phyloP scores from a whole-genome alignment of 164 flowering plant genomes.

The Annona cherimola region DNA sequence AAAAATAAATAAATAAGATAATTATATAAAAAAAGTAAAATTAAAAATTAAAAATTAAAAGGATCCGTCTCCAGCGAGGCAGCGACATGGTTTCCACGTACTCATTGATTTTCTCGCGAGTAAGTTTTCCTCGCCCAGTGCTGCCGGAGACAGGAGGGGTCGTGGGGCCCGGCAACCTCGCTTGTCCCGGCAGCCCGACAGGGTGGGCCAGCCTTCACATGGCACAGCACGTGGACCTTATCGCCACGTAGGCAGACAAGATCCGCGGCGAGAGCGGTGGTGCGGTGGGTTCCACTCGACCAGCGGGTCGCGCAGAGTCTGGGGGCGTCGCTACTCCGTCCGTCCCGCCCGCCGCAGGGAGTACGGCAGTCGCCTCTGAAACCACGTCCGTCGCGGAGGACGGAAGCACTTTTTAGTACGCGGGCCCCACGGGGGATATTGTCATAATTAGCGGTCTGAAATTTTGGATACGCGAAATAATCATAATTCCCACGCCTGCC shows the following conservation, averaged over 20 bases:
- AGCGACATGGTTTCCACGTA: too few relatives aligned
- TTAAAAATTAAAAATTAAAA: too few relatives aligned
- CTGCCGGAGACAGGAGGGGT: constrained; percentile 4
- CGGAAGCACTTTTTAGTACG: too few relatives aligned
- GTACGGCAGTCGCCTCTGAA: background rate
- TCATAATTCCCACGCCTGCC: constrained; percentile 7
- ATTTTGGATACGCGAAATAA: constrained; percentile 6
- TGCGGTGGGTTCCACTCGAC: constrained; percentile 7
- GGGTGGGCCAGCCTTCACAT: constrained; percentile 16
- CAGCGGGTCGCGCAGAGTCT: too few relatives aligned
- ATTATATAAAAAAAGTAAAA: too few relatives aligned
- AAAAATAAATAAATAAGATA: too few relatives aligned
- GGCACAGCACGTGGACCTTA: background rate
- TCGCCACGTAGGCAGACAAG: constrained; percentile 26
- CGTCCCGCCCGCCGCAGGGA: background rate
- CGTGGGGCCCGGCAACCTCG: constrained; percentile 5
- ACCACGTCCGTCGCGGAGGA: constrained; percentile 1
- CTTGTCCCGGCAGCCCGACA: constrained; percentile 23
- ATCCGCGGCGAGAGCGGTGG: constrained; percentile 9
- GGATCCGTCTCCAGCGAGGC: too few relatives aligned
- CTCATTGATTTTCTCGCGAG: too few relatives aligned
- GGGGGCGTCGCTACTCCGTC: too few relatives aligned
- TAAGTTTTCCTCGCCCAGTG: too few relatives aligned
- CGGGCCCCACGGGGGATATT: constrained; percentile 4
- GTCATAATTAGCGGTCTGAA: constrained; percentile 2